phyloP scores from a whole-genome alignment of 1,284 basidiomycete species.

The Athelia sp. region DNA sequence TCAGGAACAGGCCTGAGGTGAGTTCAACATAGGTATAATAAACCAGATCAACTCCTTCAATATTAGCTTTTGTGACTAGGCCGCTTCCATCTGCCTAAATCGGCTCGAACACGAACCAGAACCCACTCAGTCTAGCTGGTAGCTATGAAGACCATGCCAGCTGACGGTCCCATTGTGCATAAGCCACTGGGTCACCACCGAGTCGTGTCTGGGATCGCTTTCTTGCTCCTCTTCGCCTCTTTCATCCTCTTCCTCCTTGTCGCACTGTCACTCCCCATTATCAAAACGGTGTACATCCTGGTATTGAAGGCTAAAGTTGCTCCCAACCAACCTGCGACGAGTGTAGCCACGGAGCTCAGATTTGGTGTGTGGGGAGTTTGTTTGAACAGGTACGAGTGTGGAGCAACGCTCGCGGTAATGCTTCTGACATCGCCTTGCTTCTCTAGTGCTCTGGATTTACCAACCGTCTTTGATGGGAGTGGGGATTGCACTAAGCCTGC shows the following conservation, averaged over 20 bases:
- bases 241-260: constrained; percentile 73
- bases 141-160: not conserved
- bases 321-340: constrained; percentile 33
- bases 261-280: constrained; percentile 68
- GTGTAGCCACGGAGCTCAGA: constrained; percentile 53
- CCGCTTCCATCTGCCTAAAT: no score
- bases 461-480: constrained; percentile 21
- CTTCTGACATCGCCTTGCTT: not conserved
- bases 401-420: not conserved
- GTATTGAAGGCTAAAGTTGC: constrained; percentile 39
- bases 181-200: constrained; percentile 28
- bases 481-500: constrained; percentile 51
- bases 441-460: constrained; percentile 24
- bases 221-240: constrained; percentile 43
- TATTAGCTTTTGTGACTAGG: no score
- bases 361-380: constrained; percentile 79
- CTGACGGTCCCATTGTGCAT: not conserved
- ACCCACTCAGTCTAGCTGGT: no score
- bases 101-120: no score
- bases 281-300: constrained; percentile 68
- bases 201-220: constrained; percentile 39
- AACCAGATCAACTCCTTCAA: no score
- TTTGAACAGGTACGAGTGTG: constrained; percentile 39
- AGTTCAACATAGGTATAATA: no score
- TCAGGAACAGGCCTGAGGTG: no score